phyloP scores from a whole-genome alignment of 2,329 filamentous ascomycete species.

The Cladorrhinum sp. region DNA sequence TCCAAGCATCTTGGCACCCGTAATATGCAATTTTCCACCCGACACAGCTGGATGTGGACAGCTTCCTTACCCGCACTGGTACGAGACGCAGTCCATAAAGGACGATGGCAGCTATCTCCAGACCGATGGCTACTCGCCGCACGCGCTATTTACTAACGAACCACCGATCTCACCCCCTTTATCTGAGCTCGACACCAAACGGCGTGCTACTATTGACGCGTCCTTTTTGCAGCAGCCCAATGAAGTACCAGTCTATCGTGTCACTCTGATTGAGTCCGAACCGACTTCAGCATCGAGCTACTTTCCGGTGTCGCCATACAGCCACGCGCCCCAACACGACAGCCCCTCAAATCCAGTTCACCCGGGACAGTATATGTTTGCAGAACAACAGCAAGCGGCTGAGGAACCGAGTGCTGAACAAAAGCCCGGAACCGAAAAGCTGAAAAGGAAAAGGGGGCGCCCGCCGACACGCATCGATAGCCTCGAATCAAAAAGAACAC shows the following conservation, averaged over 20 bases:
- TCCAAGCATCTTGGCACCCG: no score
- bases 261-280: neutral
- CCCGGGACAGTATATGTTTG: neutral
- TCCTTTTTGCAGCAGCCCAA: neutral
- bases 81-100: no score
- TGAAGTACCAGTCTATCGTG: neutral
- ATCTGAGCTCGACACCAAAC: neutral
- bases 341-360: neutral
- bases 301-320: neutral
- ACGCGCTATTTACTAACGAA: no score
- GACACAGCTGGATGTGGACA: no score
- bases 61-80: no score
- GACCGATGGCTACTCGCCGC: no score
- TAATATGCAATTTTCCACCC: no score
- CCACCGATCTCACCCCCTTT: no score
- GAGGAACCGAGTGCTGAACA: no score
- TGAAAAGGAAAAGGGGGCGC: neutral
- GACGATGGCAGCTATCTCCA: no score
- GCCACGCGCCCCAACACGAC: neutral
- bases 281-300: neutral
- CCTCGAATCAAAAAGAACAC: neutral
- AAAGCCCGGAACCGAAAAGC: neutral
- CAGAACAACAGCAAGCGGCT: no score
- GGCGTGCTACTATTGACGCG: neutral
- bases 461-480: neutral